A percentile compares a stretch with the other conserved stretches of the same genome.
phyloP scores from a whole-genome alignment of 306 rosid species.

The Acmispon strigosus region DNA sequence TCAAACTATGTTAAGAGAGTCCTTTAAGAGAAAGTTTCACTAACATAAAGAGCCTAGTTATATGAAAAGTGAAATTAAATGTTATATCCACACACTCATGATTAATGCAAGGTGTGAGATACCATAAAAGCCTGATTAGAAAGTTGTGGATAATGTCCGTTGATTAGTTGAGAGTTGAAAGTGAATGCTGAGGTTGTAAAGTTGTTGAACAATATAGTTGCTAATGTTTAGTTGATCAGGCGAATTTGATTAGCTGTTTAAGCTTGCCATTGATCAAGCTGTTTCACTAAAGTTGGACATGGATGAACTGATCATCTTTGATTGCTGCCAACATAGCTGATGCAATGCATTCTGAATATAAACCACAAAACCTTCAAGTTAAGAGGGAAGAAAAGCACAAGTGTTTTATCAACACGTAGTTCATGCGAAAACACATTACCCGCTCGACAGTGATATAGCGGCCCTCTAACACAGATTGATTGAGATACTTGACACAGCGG shows the following conservation, averaged over 20 bases:
- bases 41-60: constrained; percentile 12
- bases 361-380: constrained; percentile 87
- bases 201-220: constrained; percentile 97
- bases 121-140: constrained; percentile 91
- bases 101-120: constrained; percentile 69
- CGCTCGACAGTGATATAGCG: constrained; percentile 90
- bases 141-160: constrained; percentile 97
- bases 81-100: constrained; percentile 35
- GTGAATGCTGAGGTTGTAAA: constrained; percentile 95
- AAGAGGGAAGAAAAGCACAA: constrained; percentile 43
- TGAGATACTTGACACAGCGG: constrained; percentile 85
- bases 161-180: constrained; percentile 93
- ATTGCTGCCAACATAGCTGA: constrained; percentile 98
- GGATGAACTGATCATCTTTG: constrained; percentile 97
- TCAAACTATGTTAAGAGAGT: not conserved
- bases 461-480: constrained; percentile 93
- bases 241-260: constrained; percentile 90
- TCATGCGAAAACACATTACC: constrained; percentile 46
- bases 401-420: constrained; percentile 19
- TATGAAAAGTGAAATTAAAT: constrained; percentile 17
- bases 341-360: constrained; percentile 90
- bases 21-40: not conserved
- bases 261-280: constrained; percentile 93
- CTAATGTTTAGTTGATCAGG: constrained; percentile 96
- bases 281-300: constrained; percentile 96